Base-by-base conservation (phyloP, 2,329 filamentous ascomycete genomes). In the Dactylonectria estremocensis region DNA sequence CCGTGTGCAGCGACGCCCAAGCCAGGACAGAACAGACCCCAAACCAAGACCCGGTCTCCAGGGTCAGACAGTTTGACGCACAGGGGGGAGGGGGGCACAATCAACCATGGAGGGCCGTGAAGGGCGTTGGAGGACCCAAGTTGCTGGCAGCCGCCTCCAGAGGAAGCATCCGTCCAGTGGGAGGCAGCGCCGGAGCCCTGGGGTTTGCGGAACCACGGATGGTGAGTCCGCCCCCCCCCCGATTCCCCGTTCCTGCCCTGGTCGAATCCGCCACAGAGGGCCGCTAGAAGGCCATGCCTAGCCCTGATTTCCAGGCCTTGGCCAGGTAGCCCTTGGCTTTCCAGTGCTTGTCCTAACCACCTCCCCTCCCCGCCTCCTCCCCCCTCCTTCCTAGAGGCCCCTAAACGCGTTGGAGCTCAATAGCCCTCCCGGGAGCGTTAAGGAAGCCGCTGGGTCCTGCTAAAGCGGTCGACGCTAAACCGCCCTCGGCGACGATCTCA, bases 151-250 rank as follows among this genome's bases (percentile, higher is more conserved):
- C 43, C 57, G 50, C 33, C 45, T 9, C 40, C 48, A 31, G 37
- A 20, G 18, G 37, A 14, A 16, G 22, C 33, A 33, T 2, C 43
- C 61, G 65, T 56, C 73, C 73, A 74, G 73, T 74, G 71, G 73
- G 72, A 75, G 72, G 35, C 37, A 61, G 64, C 72, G 58, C 73
- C 73, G 72, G 55, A 53, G 45, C 50, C 73, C 72, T 28, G 70
- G 73, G 73, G 66, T 74, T 59, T 62, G 61, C 58, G 69, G 68
- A 61, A 65, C 66, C 65, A 72, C 69, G 64, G 64, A 66, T 66
- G 64, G 58, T 16, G 64, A 40, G 53, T 58, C 64, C 64, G 64
- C 24, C 33, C 33, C 64, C 45, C 37, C 53, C 37, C 53, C 33
- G 46, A 48, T 63, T 50, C 37, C 33, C 59, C 59, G 58, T 50